Conservation (phyloP, 768 basidiomycete genomes). For the Chalciporus pseudorubinellus region DNA sequence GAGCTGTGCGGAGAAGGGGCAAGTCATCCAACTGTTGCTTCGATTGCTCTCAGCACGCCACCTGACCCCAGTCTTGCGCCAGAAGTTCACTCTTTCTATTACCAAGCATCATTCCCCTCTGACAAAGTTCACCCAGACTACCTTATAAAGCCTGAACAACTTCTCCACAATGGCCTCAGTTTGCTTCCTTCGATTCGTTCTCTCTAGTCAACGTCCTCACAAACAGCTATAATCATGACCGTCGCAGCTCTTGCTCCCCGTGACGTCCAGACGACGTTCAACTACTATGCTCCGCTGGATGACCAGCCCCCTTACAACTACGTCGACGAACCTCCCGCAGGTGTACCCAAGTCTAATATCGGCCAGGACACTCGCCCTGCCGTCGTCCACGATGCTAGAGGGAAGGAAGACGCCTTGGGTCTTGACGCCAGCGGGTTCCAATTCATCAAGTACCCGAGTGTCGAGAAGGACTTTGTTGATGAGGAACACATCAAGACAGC, state of each 20-base stretch:
- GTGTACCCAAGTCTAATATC: conserved; percentile 31
- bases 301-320: conserved; percentile 37
- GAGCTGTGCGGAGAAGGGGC: too few species aligned
- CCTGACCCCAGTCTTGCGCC: conserved; percentile 1
- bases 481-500: conserved; percentile 35
- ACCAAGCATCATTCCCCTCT: background rate
- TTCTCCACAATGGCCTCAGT: conserved; percentile 1
- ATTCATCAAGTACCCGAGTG: conserved; percentile 32
- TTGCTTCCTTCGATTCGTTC: background rate
- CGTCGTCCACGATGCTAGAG: conserved; percentile 34
- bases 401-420: conserved; percentile 25
- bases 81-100: background rate
- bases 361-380: conserved; percentile 17
- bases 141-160: conserved; percentile 7
- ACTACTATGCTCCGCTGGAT: conserved; percentile 32
- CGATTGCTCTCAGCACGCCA: conserved; percentile 9
- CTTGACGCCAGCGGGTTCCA: conserved; percentile 48
- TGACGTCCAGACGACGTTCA: conserved; percentile 38
- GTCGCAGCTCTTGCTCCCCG: conserved; percentile 28
- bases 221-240: conserved; percentile 16
- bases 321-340: conserved; percentile 28
- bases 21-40: too few species aligned
- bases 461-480: conserved; percentile 39
- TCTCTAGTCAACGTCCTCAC: background rate
- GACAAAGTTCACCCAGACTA: background rate